A percentile compares a stretch with the other conserved stretches of the same genome.
Conservation (phyloP, 495 filamentous ascomycete genomes). For the Penicillium herquei region DNA sequence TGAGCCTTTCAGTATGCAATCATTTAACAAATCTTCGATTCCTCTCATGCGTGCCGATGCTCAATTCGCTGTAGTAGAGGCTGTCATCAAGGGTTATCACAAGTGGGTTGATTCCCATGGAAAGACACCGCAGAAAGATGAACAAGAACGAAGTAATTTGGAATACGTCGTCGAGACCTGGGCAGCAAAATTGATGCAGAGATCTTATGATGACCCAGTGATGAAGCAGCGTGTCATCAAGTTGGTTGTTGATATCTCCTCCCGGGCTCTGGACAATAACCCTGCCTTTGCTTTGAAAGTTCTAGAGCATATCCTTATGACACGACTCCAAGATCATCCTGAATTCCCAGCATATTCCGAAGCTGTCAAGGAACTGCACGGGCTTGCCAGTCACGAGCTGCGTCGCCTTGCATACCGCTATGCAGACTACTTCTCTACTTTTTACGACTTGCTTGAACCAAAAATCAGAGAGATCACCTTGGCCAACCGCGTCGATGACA, state of each 20-base stretch:
- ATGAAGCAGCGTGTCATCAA: slow-evolving; percentile 82
- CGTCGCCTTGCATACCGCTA: slow-evolving; percentile 87
- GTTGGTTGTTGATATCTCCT: slow-evolving; percentile 80
- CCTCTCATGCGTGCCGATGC: slow-evolving; percentile 79
- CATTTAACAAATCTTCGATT: slow-evolving; percentile 77
- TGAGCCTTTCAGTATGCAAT: slow-evolving; percentile 64
- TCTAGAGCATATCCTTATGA: slow-evolving; percentile 85
- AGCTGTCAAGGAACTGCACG: slow-evolving; percentile 85
- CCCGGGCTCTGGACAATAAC: slow-evolving; percentile 73
- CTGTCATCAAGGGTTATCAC: slow-evolving; percentile 84
- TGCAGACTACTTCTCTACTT: slow-evolving; percentile 79
- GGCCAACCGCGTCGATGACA: slow-evolving; percentile 70
- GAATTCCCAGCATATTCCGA: slow-evolving; percentile 74
- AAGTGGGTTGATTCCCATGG: slow-evolving; percentile 67
- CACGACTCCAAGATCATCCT: slow-evolving; percentile 66
- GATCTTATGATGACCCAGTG: slow-evolving; percentile 82
- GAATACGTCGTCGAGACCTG: slow-evolving; percentile 73
- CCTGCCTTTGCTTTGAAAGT: slow-evolving; percentile 80
- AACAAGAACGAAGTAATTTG: slow-evolving; percentile 59
- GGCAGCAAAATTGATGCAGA: slow-evolving; percentile 71
- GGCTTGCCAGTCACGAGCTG: slow-evolving; percentile 77
- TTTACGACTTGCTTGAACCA: slow-evolving; percentile 81
- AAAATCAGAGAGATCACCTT: slow-evolving; percentile 80
- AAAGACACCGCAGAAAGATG: slow-evolving; percentile 55
- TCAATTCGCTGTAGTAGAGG: slow-evolving; percentile 85